These are phyloP conservation scores for Oxytropis ochrocephala DNA, from an alignment of 306 rosid species.

Conservation along the genomic window DNA sequence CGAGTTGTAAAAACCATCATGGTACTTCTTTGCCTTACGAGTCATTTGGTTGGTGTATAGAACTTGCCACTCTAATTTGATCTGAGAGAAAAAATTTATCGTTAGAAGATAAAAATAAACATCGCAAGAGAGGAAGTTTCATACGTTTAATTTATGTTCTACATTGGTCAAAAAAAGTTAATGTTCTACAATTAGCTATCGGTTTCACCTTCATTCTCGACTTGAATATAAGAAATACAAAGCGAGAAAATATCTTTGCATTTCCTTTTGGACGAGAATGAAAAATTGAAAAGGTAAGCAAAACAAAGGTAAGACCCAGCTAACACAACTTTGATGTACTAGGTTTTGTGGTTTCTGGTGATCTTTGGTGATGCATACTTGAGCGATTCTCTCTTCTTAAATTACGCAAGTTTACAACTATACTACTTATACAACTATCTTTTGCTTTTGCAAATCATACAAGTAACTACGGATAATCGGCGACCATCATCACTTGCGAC, in stretches of 20 bases:
- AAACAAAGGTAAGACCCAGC: neutral
- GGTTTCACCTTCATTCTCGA: neutral
- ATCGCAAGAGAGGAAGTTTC: neutral
- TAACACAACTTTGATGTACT: slow-evolving; percentile 42
- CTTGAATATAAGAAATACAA: neutral
- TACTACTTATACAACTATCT: slow-evolving; percentile 17
- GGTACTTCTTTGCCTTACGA: slow-evolving; percentile 83
- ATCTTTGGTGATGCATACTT: slow-evolving; percentile 53
- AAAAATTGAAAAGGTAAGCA: neutral
- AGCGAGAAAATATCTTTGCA: neutral
- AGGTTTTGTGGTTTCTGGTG: slow-evolving; percentile 40
- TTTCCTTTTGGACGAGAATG: neutral
- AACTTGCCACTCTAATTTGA: slow-evolving; percentile 64
- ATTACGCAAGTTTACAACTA: slow-evolving; percentile 45
- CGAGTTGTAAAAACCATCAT: slow-evolving; percentile 59
- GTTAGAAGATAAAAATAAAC: slow-evolving; percentile 1
- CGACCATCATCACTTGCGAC: neutral
- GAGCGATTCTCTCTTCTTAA: slow-evolving; percentile 66
- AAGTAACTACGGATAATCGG: slow-evolving; percentile 10
- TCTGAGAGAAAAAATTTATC: neutral
- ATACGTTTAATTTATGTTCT: neutral
- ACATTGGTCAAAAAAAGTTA: too few relatives aligned
- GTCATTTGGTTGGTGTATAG: slow-evolving; percentile 74
- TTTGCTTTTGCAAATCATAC: neutral
- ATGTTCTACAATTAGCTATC: neutral